These are phyloP conservation scores for Suillus alpinus DNA, from an alignment of 768 basidiomycete species.

Conservation along the genomic window DNA sequence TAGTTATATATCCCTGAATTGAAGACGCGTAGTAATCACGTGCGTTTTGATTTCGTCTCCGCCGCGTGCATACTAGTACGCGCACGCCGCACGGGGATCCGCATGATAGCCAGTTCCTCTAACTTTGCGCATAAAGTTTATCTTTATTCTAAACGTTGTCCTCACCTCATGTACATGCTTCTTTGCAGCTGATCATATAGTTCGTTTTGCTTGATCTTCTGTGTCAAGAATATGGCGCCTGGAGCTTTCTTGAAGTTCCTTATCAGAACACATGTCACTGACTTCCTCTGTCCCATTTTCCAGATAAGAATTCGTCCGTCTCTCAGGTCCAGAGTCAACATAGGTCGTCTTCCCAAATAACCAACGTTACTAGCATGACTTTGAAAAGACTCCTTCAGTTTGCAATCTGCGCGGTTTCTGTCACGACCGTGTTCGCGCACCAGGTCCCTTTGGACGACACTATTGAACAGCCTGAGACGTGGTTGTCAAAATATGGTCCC, in stretches of 20 bases:
- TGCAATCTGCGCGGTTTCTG: neutral
- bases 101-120: no score
- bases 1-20: no score
- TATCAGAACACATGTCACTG: neutral
- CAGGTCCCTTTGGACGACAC: conserved; percentile 9
- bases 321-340: neutral
- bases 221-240: neutral
- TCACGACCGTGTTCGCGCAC: neutral
- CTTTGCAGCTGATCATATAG: neutral
- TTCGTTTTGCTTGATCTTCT: neutral
- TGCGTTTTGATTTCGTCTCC: neutral
- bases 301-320: neutral
- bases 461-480: conserved; percentile 36
- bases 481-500: conserved; percentile 72
- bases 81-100: no score
- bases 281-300: neutral
- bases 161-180: neutral
- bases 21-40: neutral
- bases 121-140: neutral
- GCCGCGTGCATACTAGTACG: no score
- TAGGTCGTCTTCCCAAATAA: neutral
- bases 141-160: neutral
- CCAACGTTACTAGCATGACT: neutral
- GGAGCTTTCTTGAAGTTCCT: neutral
- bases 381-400: neutral